Evolutionary conservation across 495 filamentous ascomycete genomes (phyloP).

Genomic region (Penicillium malachiteum): DNA sequence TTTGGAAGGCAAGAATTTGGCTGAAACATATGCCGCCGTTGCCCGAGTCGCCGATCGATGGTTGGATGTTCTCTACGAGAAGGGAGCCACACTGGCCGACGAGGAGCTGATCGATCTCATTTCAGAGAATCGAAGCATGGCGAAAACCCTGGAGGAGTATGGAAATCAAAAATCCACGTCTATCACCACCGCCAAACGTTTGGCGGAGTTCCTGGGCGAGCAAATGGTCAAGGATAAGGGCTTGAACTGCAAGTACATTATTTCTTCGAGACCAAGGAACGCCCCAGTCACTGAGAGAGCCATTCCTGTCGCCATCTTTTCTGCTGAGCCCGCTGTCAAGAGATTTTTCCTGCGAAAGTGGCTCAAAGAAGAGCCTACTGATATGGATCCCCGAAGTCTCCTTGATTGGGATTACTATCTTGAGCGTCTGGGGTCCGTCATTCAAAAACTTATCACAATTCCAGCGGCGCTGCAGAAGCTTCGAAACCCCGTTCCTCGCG

Average conservation of each 20-base stretch:
- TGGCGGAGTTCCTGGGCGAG: conserved; percentile 94
- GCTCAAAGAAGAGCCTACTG: conserved; percentile 88
- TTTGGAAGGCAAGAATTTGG: conserved; percentile 79
- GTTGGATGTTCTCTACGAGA: conserved; percentile 89
- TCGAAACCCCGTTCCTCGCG: conserved; percentile 87
- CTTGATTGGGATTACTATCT: conserved; percentile 97
- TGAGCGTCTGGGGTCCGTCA: conserved; percentile 90
- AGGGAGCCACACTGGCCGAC: conserved; percentile 83
- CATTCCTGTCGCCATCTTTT: conserved; percentile 95
- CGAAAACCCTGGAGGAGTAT: conserved; percentile 94
- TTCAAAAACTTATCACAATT: conserved; percentile 98
- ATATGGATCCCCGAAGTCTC: conserved; percentile 85
- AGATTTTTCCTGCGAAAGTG: conserved; percentile 90
- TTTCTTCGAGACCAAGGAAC: conserved; percentile 79
- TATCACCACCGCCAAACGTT: conserved; percentile 93
- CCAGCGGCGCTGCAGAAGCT: conserved; percentile 94
- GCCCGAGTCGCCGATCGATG: conserved; percentile 95
- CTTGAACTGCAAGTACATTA: conserved; percentile 98
- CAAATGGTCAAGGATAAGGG: conserved; percentile 99
- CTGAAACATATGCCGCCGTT: conserved; percentile 87
- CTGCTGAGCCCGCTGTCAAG: conserved; percentile 83
- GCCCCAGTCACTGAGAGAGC: conserved; percentile 94
- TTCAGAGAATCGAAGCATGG: conserved; percentile 97
- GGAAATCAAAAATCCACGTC: conserved; percentile 94
- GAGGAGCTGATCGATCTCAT: conserved; percentile 98